A percentile compares a stretch with the other conserved stretches of the same genome.
phyloP scores from a whole-genome alignment of 768 basidiomycete species.

The Pleurotus giganteus region DNA sequence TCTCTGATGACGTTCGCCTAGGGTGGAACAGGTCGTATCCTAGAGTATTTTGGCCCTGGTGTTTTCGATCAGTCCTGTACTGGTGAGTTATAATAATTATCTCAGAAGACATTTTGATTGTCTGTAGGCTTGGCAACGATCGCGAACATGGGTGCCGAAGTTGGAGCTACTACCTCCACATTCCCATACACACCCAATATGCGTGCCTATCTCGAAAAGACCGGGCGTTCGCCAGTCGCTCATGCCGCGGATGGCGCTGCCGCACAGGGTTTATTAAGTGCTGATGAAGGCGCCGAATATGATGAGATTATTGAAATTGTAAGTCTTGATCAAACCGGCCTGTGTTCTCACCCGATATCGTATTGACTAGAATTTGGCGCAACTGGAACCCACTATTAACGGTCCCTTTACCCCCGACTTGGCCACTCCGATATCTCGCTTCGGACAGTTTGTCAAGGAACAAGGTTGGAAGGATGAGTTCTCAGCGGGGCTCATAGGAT shows the following conservation, averaged over 20 bases:
- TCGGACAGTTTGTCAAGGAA: constrained; percentile 73
- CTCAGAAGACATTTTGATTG: not conserved
- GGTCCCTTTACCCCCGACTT: constrained; percentile 98
- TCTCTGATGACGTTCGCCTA: constrained; percentile 23
- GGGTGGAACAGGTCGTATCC: constrained; percentile 95
- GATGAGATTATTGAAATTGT: constrained; percentile 95
- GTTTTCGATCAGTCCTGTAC: constrained; percentile 90
- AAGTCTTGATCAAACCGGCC: constrained; percentile 22
- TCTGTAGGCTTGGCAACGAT: constrained; percentile 83
- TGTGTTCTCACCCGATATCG: constrained; percentile 5
- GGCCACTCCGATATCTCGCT: constrained; percentile 90
- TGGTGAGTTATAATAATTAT: constrained; percentile 39
- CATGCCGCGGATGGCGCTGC: constrained; percentile 85
- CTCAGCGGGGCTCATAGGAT: constrained; percentile 90
- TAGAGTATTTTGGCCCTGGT: constrained; percentile 97
- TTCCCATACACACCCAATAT: constrained; percentile 95
- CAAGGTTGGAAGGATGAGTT: constrained; percentile 94
- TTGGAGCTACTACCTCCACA: constrained; percentile 98
- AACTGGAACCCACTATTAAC: constrained; percentile 89
- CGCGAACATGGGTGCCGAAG: constrained; percentile 99
- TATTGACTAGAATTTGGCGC: constrained; percentile 68
- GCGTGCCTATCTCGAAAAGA: constrained; percentile 87
- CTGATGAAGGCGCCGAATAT: constrained; percentile 89
- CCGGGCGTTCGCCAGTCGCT: constrained; percentile 84
- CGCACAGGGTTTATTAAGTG: constrained; percentile 67